phyloP scores from a whole-genome alignment of 768 basidiomycete genomes.

The Tephrocybe sp. region DNA sequence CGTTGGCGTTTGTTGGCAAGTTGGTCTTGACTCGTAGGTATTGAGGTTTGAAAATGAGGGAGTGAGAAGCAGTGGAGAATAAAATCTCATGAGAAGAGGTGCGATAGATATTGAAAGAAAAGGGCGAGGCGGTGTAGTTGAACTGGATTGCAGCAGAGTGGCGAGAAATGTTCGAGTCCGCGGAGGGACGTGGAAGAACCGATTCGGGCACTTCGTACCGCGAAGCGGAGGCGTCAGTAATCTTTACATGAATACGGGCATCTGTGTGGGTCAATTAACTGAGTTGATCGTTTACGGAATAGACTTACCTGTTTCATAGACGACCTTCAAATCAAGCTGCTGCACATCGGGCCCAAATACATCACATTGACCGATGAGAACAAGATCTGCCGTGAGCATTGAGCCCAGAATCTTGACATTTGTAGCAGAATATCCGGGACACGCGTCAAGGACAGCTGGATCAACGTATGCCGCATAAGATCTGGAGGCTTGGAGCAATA shows the following conservation, averaged over 20 bases:
- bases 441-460: constrained; percentile 46
- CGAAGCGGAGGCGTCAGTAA: constrained; percentile 43
- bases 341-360: constrained; percentile 57
- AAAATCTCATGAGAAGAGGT: constrained; percentile 47
- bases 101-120: constrained; percentile 58
- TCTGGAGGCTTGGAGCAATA: constrained; percentile 2
- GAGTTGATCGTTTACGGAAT: neutral
- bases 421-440: constrained; percentile 55
- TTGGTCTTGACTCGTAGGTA: constrained; percentile 70
- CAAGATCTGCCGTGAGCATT: constrained; percentile 47
- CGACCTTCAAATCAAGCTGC: constrained; percentile 45
- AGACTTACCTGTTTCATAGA: constrained; percentile 54
- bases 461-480: constrained; percentile 21
- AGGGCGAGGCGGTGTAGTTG: constrained; percentile 56
- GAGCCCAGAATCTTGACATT: constrained; percentile 38
- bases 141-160: constrained; percentile 47
- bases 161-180: constrained; percentile 23
- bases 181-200: constrained; percentile 53
- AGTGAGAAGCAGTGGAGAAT: constrained; percentile 57
- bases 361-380: constrained; percentile 53
- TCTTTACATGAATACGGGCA: constrained; percentile 62
- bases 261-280: constrained; percentile 23
- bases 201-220: constrained; percentile 67
- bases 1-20: constrained; percentile 58
- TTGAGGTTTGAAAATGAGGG: constrained; percentile 74